Percentiles rank a stretch among this genome's conserved stretches.
Evolutionary conservation across 345 rosid species (phyloP).

Genomic region (Pelargonium nanum): DNA sequence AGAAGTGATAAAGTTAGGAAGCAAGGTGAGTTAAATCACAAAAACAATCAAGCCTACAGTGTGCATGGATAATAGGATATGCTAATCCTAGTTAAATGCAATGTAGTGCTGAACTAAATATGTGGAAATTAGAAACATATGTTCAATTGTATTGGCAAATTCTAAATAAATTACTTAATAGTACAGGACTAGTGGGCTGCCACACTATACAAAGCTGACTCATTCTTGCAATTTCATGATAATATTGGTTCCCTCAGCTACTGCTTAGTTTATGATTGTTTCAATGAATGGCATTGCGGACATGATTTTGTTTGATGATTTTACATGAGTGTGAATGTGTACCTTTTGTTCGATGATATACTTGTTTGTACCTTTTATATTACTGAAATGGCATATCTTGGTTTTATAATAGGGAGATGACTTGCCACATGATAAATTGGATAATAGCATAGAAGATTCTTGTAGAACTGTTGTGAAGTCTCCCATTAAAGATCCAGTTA

Average conservation of each 20-base stretch:
- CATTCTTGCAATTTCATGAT: too few species aligned
- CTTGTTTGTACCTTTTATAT: neutral
- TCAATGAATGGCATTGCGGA: too few species aligned
- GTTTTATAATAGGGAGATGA: constrained; percentile 35
- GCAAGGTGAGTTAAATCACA: neutral
- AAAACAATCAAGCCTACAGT: neutral
- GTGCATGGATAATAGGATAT: neutral
- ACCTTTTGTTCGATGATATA: neutral
- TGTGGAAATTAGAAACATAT: neutral
- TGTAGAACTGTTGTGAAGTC: constrained; percentile 26
- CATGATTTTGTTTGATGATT: neutral
- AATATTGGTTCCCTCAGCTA: too few species aligned
- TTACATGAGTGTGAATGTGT: neutral
- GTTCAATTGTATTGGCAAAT: neutral
- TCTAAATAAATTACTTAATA: neutral
- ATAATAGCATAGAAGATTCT: constrained; percentile 26
- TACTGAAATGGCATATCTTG: neutral
- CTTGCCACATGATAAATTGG: constrained; percentile 17
- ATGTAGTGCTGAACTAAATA: neutral
- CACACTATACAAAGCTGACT: too few species aligned
- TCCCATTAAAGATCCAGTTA: constrained; percentile 18
- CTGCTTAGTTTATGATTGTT: neutral
- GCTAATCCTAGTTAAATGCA: too few species aligned
- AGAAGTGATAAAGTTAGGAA: neutral
- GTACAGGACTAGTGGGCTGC: neutral